Conservation (phyloP, 805 yeast genomes). For the Alloascoidea africana region DNA sequence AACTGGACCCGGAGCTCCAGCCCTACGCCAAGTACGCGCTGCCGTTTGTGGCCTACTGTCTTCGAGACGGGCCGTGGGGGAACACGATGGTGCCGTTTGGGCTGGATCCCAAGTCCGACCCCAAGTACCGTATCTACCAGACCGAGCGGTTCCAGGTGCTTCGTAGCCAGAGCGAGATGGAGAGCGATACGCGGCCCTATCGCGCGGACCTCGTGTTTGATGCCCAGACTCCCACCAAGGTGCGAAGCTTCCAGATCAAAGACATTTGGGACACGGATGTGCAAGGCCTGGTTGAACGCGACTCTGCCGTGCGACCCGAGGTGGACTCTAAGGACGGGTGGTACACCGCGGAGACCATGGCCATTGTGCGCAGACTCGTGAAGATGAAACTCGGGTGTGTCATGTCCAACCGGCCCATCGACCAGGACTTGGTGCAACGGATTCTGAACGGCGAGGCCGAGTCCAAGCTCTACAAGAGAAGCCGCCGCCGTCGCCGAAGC, state of each 20-base stretch:
- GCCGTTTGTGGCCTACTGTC: constrained; percentile 72
- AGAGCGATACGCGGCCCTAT: constrained; percentile 9
- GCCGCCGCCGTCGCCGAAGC: background rate
- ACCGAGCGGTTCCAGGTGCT: constrained; percentile 67
- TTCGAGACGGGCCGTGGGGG: constrained; percentile 90
- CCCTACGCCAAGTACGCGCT: constrained; percentile 53
- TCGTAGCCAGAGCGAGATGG: constrained; percentile 5
- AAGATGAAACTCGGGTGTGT: constrained; percentile 44
- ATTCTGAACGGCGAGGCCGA: background rate
- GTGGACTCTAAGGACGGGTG: constrained; percentile 67
- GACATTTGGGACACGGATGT: constrained; percentile 61
- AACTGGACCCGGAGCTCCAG: constrained; percentile 15
- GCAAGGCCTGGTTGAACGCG: constrained; percentile 21
- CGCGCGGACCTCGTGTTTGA: constrained; percentile 41
- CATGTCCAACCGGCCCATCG: background rate
- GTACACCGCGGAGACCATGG: constrained; percentile 48
- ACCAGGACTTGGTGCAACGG: background rate
- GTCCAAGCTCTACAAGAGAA: background rate
- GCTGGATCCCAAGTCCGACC: constrained; percentile 51
- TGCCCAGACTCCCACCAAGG: constrained; percentile 53
- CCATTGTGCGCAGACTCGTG: constrained; percentile 51
- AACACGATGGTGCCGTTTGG: constrained; percentile 72
- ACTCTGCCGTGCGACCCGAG: constrained; percentile 21
- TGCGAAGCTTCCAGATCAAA: constrained; percentile 65
- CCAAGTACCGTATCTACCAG: constrained; percentile 49